phyloP scores from a whole-genome alignment of 2,329 filamentous ascomycete species.

The Fonsecaea nubica region DNA sequence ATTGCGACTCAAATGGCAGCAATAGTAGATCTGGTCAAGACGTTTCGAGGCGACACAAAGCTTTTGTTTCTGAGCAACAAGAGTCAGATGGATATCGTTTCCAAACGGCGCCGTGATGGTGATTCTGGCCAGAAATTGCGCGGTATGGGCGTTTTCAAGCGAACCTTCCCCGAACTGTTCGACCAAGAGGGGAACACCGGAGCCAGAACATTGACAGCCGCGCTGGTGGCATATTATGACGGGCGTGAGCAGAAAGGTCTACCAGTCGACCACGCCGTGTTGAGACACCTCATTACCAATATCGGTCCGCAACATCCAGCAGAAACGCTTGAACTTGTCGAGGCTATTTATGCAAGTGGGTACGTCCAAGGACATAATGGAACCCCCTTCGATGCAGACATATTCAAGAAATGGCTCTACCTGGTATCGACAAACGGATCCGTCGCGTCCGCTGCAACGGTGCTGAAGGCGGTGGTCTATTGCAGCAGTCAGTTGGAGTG shows the following conservation, averaged over 20 bases:
- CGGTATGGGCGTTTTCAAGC: not conserved
- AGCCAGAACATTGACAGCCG: slow-evolving; percentile 12
- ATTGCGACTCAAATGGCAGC: slow-evolving; percentile 26
- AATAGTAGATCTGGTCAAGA: slow-evolving; percentile 25
- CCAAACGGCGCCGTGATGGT: not conserved
- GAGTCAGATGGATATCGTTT: not conserved
- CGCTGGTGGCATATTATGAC: slow-evolving; percentile 23
- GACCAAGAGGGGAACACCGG: slow-evolving; percentile 4
- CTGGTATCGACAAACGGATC: slow-evolving; percentile 22
- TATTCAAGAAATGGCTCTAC: slow-evolving; percentile 35
- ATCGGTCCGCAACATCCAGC: slow-evolving; percentile 16
- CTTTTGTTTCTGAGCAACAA: slow-evolving; percentile 12
- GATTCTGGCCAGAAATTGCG: slow-evolving; percentile 4
- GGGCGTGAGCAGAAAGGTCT: slow-evolving; percentile 13
- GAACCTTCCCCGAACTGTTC: slow-evolving; percentile 11
- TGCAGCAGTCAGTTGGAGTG: slow-evolving; percentile 22
- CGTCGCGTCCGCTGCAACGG: slow-evolving; percentile 15
- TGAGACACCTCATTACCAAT: slow-evolving; percentile 19
- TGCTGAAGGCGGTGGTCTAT: slow-evolving; percentile 32
- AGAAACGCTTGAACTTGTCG: slow-evolving; percentile 29
- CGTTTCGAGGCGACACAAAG: slow-evolving; percentile 25
- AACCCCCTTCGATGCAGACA: slow-evolving; percentile 24
- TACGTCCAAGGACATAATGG: slow-evolving; percentile 26
- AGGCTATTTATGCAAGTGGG: slow-evolving; percentile 29
- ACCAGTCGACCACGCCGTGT: slow-evolving; percentile 26